A percentile compares a stretch with the other conserved stretches of the same genome.
phyloP scores from a whole-genome alignment of 495 filamentous ascomycete genomes.

The Podospora australis region DNA sequence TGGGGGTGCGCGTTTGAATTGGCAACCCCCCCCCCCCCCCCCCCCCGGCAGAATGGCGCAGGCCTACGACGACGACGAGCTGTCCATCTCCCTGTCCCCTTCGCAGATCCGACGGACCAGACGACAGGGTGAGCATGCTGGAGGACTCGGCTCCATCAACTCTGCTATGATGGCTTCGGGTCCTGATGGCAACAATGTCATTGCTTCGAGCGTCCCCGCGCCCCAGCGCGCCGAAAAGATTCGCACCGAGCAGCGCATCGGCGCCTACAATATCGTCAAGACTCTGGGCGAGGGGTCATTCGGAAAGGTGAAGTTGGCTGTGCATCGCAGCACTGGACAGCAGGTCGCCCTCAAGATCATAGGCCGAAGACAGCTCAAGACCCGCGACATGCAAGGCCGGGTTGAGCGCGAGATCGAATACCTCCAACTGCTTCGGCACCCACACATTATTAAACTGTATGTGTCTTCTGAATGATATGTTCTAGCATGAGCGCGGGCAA shows the following conservation, averaged over 20 bases:
- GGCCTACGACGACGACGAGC: slow-evolving; percentile 78
- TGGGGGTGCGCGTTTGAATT: too few relatives aligned
- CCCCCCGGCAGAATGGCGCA: slow-evolving; percentile 40
- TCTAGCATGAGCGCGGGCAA: too few relatives aligned
- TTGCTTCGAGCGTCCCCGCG: slow-evolving; percentile 22
- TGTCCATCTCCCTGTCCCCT: slow-evolving; percentile 74
- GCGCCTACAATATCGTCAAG: slow-evolving; percentile 81
- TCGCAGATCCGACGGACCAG: slow-evolving; percentile 54
- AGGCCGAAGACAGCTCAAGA: slow-evolving; percentile 86
- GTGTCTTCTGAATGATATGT: slow-evolving; percentile 17
- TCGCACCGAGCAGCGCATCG: slow-evolving; percentile 69
- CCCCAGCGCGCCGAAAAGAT: slow-evolving; percentile 35
- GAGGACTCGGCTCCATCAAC: slow-evolving; percentile 23
- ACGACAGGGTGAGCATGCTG: slow-evolving; percentile 19
- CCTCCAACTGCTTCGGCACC: slow-evolving; percentile 87
- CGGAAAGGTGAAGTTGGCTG: slow-evolving; percentile 95
- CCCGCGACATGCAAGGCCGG: slow-evolving; percentile 90
- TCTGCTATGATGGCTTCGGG: slow-evolving; percentile 23
- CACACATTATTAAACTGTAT: slow-evolving; percentile 98
- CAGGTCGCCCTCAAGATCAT: slow-evolving; percentile 98
- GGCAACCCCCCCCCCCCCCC: too few relatives aligned
- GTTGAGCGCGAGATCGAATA: slow-evolving; percentile 98
- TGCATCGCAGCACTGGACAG: slow-evolving; percentile 82
- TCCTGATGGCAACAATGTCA: background rate
- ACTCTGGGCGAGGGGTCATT: slow-evolving; percentile 95